Conservation (phyloP, 371 early-diverging fungal genomes). For the Gilbertella persicaria region DNA sequence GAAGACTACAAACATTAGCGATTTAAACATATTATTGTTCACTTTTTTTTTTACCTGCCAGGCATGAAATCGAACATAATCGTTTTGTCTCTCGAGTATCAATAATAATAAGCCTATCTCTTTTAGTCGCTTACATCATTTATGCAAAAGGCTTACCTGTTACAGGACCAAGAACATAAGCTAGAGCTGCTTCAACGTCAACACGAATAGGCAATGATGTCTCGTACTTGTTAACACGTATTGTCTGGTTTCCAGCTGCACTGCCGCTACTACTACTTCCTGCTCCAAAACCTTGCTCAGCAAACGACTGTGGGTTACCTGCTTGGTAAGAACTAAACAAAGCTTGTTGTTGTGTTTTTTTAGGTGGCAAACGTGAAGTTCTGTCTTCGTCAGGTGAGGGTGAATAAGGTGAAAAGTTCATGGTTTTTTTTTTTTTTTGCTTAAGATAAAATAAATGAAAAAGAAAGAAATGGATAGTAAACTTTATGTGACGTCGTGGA, state of each 20-base stretch:
- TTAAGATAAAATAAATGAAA: no score
- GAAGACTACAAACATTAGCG: conserved; percentile 36
- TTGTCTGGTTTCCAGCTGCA: conserved; percentile 25
- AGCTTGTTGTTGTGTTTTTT: conserved; percentile 14
- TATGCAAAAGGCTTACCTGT: conserved; percentile 52
- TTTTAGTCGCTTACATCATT: conserved; percentile 3
- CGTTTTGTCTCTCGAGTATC: conserved; percentile 78
- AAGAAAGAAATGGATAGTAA: no score
- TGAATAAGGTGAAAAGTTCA: conserved; percentile 54
- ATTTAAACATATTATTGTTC: not conserved
- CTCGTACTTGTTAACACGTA: conserved; percentile 79
- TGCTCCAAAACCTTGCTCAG: conserved; percentile 42
- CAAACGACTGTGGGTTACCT: conserved; percentile 26
- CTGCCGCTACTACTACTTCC: conserved; percentile 16
- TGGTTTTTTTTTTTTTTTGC: no score
- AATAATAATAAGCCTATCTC: conserved; percentile 67
- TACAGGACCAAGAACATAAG: conserved; percentile 71
- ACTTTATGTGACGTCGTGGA: no score
- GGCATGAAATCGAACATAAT: conserved; percentile 84
- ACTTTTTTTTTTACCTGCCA: conserved; percentile 65
- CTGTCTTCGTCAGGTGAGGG: conserved; percentile 58
- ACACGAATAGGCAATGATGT: conserved; percentile 73
- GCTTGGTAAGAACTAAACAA: conserved; percentile 30
- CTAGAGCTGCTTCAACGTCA: conserved; percentile 79
- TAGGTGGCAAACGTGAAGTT: conserved; percentile 17